phyloP scores from a whole-genome alignment of 441 rosid species.

The Gossypium gossypioides region DNA sequence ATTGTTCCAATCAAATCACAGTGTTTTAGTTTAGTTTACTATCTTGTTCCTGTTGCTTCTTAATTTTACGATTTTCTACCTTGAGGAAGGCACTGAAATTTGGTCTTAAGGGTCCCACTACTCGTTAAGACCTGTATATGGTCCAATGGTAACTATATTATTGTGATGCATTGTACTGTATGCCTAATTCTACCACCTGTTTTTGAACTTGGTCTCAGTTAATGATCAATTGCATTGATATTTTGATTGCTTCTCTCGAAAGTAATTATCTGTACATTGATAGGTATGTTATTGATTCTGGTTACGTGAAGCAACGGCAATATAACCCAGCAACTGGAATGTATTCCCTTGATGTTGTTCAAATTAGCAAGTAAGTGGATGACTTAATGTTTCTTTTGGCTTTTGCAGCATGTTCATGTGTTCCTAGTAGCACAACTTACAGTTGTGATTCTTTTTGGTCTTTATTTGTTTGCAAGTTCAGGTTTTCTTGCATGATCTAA shows the following conservation, averaged over 20 bases:
- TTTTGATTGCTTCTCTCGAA: conserved; percentile 14
- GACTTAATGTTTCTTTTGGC: conserved; percentile 4
- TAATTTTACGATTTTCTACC: not conserved
- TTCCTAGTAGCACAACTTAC: not conserved
- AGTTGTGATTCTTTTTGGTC: not conserved
- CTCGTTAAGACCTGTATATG: not conserved
- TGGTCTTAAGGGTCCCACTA: not conserved
- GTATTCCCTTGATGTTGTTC: conserved; percentile 93
- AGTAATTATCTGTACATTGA: conserved; percentile 21
- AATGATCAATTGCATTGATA: not conserved
- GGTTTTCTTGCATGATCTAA: not conserved
- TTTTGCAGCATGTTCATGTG: conserved; percentile 7
- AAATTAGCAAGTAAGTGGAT: conserved; percentile 84
- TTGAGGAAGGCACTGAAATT: not conserved
- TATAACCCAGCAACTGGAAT: conserved; percentile 91
- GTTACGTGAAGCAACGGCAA: conserved; percentile 90
- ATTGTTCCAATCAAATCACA: not conserved
- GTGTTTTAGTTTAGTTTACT: not conserved
- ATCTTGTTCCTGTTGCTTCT: not conserved
- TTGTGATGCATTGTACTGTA: not conserved
- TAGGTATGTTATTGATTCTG: conserved; percentile 93
- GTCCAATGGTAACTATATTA: not conserved
- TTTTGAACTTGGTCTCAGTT: not conserved
- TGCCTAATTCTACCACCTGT: not conserved
- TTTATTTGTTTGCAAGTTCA: not conserved